phyloP scores from a whole-genome alignment of 1,284 basidiomycete genomes.

The Waitea zeae region DNA sequence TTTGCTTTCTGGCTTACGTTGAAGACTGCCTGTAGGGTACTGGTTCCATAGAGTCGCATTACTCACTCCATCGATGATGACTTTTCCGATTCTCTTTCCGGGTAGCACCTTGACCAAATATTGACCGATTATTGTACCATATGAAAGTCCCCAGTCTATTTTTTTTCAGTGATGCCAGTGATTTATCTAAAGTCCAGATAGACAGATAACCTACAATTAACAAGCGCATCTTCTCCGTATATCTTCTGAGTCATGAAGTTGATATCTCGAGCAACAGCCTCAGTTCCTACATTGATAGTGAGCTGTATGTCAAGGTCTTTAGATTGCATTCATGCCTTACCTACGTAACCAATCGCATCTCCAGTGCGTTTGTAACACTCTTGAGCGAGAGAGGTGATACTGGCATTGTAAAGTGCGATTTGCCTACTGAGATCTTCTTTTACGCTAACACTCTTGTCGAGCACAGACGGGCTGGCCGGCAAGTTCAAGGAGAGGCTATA shows the following conservation, averaged over 20 bases:
- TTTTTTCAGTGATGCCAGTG: neutral
- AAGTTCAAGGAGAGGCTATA: conserved; percentile 1
- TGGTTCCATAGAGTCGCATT: conserved; percentile 1
- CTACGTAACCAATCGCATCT: conserved; percentile 1
- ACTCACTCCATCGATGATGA: conserved; percentile 4
- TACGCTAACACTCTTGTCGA: neutral
- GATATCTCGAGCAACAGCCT: conserved; percentile 1
- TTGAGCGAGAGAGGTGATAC: neutral
- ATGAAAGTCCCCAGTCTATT: conserved; percentile 2
- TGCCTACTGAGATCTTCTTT: neutral
- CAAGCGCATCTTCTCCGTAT: conserved; percentile 1
- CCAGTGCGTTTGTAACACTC: conserved; percentile 1
- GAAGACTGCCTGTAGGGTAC: neutral
- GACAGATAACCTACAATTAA: conserved; percentile 1
- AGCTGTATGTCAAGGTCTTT: neutral
- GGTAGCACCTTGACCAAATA: conserved; percentile 4
- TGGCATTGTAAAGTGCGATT: neutral
- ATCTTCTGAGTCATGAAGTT: neutral
- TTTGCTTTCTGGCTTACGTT: neutral
- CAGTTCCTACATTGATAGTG: conserved; percentile 2
- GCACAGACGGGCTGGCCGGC: neutral
- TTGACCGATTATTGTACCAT: conserved; percentile 4
- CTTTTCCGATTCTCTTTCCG: conserved; percentile 1
- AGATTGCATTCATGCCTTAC: neutral
- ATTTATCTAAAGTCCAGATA: neutral